Evolutionary conservation across 2,329 filamentous ascomycete genomes (phyloP).

Genomic region (Fusarium penzigii): DNA sequence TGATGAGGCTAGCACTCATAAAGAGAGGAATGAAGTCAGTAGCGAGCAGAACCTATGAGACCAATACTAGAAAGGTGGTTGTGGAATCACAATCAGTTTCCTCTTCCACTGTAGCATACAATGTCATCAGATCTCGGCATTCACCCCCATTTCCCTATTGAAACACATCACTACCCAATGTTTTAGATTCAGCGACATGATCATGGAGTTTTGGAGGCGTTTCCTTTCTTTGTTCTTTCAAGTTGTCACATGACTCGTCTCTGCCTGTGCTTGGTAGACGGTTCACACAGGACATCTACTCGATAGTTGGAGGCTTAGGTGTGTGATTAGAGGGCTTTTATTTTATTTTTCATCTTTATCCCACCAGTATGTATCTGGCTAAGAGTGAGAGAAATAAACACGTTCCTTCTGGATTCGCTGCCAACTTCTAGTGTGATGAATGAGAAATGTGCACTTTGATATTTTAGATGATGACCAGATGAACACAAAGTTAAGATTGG

Average conservation of each 20-base stretch:
- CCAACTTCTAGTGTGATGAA: no score
- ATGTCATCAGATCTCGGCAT: not conserved
- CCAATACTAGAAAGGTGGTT: not conserved
- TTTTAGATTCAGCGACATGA: not conserved
- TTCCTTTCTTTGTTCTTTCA: not conserved
- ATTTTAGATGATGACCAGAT: no score
- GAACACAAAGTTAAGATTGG: no score
- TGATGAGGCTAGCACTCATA: not conserved
- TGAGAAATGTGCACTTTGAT: no score
- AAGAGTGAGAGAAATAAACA: no score
- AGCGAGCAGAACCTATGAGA: not conserved
- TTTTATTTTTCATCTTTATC: no score
- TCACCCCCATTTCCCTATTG: not conserved
- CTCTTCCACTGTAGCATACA: not conserved
- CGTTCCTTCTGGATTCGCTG: no score
- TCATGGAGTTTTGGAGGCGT: not conserved
- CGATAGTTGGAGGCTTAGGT: no score
- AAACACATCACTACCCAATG: not conserved
- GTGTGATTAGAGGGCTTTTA: no score
- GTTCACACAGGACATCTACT: not conserved
- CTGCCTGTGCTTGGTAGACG: no score
- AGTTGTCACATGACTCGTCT: not conserved
- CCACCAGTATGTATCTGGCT: no score
- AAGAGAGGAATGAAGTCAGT: not conserved
- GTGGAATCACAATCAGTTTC: no score